Conservation (phyloP, 1,284 basidiomycete species). For the Waitea zeae region DNA sequence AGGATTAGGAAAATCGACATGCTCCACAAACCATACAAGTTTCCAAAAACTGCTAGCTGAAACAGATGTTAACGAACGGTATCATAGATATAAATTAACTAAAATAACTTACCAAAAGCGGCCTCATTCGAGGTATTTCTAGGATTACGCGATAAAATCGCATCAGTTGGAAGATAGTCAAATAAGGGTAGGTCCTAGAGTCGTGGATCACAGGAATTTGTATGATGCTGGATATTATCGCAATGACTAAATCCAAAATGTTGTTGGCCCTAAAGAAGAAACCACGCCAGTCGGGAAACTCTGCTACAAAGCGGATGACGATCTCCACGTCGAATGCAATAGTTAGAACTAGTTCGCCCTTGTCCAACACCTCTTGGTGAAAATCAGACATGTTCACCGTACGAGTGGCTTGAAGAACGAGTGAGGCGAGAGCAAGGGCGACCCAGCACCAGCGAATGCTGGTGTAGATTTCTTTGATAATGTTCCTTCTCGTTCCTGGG, state of each 20-base stretch:
- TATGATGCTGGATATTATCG: slow-evolving; percentile 63
- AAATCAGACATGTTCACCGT: slow-evolving; percentile 33
- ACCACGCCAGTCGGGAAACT: slow-evolving; percentile 68
- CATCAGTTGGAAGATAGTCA: slow-evolving; percentile 78
- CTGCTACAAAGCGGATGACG: slow-evolving; percentile 51
- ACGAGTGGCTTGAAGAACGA: slow-evolving; percentile 68
- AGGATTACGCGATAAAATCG: slow-evolving; percentile 93
- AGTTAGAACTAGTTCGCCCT: slow-evolving; percentile 68
- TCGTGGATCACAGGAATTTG: slow-evolving; percentile 69
- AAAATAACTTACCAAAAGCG: slow-evolving; percentile 43
- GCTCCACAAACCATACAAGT: slow-evolving; percentile 82
- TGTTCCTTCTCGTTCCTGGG: slow-evolving; percentile 23
- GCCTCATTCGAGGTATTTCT: slow-evolving; percentile 74
- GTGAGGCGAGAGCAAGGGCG: slow-evolving; percentile 49
- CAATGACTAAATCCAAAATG: slow-evolving; percentile 70
- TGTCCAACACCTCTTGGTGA: slow-evolving; percentile 33
- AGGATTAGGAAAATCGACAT: slow-evolving; percentile 89
- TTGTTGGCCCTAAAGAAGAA: slow-evolving; percentile 66
- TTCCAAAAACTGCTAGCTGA: slow-evolving; percentile 80
- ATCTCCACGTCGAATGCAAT: slow-evolving; percentile 86
- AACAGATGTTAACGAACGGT: slow-evolving; percentile 5
- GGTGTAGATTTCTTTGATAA: slow-evolving; percentile 35
- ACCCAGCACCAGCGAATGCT: slow-evolving; percentile 66
- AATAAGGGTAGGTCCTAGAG: slow-evolving; percentile 69
- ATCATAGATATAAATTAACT: slow-evolving; percentile 3